A percentile compares a stretch with the other conserved stretches of the same genome.
Conservation (phyloP, 768 basidiomycete species). For the Rhodotorula taiwanensis region DNA sequence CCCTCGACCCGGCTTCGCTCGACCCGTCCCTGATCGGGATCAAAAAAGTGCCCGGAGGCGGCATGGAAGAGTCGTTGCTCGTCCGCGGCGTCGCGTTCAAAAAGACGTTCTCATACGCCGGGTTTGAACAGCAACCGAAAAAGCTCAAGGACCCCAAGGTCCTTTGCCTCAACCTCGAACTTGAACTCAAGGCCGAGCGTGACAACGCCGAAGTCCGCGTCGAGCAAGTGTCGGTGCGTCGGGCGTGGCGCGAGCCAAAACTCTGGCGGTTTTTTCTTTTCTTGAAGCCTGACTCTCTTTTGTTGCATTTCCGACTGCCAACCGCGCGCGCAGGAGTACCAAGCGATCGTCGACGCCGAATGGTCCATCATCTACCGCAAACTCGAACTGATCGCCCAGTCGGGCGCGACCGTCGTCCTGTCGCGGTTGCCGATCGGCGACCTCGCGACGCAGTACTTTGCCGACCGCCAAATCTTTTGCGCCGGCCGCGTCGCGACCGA, state of each 20-base stretch:
- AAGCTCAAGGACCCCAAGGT: slow-evolving; percentile 80
- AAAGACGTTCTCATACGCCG: slow-evolving; percentile 98
- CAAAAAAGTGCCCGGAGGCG: slow-evolving; percentile 79
- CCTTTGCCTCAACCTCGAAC: slow-evolving; percentile 90
- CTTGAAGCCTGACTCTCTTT: neutral
- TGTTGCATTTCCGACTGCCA: neutral
- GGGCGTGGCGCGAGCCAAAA: too few relatives aligned
- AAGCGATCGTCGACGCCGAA: slow-evolving; percentile 98
- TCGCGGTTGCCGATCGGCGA: slow-evolving; percentile 98
- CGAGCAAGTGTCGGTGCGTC: slow-evolving; percentile 66
- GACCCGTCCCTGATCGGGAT: slow-evolving; percentile 87
- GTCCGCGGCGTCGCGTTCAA: slow-evolving; percentile 93
- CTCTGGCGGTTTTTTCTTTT: too few relatives aligned
- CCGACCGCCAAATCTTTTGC: slow-evolving; percentile 97
- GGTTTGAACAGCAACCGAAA: slow-evolving; percentile 98
- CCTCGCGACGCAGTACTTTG: slow-evolving; percentile 98
- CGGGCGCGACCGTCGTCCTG: slow-evolving; percentile 93
- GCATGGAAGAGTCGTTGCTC: slow-evolving; percentile 89
- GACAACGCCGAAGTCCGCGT: slow-evolving; percentile 98
- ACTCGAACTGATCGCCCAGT: slow-evolving; percentile 87
- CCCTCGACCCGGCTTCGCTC: slow-evolving; percentile 82
- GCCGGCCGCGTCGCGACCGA: slow-evolving; percentile 87
- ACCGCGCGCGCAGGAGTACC: slow-evolving; percentile 60
- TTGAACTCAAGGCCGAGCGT: slow-evolving; percentile 97
- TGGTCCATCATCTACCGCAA: slow-evolving; percentile 99